A percentile compares a stretch with the other conserved stretches of the same genome.
Evolutionary conservation across 805 yeast genomes (phyloP).

Genomic region (Yamadazyma philogaea): DNA sequence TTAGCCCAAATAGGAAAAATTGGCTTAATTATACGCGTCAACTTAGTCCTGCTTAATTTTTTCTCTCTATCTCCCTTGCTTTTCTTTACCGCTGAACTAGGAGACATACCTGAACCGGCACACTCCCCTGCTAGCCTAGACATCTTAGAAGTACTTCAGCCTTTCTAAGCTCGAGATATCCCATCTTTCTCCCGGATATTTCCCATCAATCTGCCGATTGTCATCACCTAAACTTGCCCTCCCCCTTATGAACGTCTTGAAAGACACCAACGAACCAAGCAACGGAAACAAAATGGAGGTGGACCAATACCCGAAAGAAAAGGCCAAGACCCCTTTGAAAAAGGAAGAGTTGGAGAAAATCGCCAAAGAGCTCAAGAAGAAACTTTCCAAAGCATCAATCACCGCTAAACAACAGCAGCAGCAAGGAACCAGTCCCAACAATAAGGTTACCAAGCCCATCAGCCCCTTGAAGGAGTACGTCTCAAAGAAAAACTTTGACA

Average conservation of each 20-base stretch:
- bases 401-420: constrained; percentile 36
- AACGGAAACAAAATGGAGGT: constrained; percentile 6
- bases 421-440: background rate
- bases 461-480: constrained; percentile 30
- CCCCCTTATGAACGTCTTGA: constrained; percentile 6
- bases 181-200: background rate
- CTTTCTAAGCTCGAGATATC: background rate
- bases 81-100: background rate
- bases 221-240: background rate
- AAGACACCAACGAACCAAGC: background rate
- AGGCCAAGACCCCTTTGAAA: constrained; percentile 34
- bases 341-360: constrained; percentile 45
- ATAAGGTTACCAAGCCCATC: constrained; percentile 11
- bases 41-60: constrained; percentile 4
- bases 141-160: background rate
- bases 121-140: background rate
- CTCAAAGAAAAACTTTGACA: constrained; percentile 21
- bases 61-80: constrained; percentile 1
- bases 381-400: constrained; percentile 42
- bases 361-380: constrained; percentile 41
- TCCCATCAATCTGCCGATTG: background rate
- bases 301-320: constrained; percentile 1
- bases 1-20: constrained; percentile 7
- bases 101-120: background rate
- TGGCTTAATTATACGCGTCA: constrained; percentile 11